These are phyloP conservation scores for Epithele typhae DNA, from an alignment of 768 basidiomycete species.

Conservation along the genomic window DNA sequence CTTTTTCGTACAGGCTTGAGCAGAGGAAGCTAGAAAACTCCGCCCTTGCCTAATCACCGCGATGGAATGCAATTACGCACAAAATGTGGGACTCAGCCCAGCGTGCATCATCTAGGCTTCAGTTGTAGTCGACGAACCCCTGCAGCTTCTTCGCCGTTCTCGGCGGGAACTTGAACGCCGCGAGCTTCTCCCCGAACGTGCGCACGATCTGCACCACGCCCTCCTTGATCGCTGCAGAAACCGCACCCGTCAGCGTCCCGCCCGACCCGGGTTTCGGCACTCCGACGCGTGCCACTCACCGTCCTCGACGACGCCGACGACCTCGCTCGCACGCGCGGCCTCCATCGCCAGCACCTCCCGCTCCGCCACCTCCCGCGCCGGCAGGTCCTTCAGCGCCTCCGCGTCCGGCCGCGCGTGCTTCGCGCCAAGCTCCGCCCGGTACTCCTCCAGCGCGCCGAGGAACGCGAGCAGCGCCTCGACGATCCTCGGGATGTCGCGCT, in stretches of 20 bases:
- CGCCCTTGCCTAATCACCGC: too few relatives aligned
- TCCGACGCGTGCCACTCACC: constrained; percentile 41
- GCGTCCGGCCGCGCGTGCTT: constrained; percentile 34
- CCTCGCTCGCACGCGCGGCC: constrained; percentile 49
- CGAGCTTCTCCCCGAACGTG: constrained; percentile 71
- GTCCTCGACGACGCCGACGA: constrained; percentile 49
- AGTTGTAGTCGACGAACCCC: constrained; percentile 64
- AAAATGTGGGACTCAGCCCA: too few relatives aligned
- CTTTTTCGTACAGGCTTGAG: too few relatives aligned
- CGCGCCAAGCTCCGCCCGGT: constrained; percentile 48
- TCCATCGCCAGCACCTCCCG: constrained; percentile 42
- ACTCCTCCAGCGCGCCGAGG: constrained; percentile 62
- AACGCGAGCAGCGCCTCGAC: constrained; percentile 72
- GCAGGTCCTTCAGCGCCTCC: constrained; percentile 28
- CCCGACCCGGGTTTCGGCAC: background rate
- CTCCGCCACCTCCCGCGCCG: constrained; percentile 32
- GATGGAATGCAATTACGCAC: too few relatives aligned
- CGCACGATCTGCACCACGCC: constrained; percentile 61
- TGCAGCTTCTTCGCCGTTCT: constrained; percentile 63
- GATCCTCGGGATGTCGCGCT: constrained; percentile 79
- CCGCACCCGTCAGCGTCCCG: background rate
- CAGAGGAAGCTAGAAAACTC: too few relatives aligned
- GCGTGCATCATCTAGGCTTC: background rate
- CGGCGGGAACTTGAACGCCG: constrained; percentile 78
- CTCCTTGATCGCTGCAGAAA: constrained; percentile 53